Conservation (phyloP, 2,329 filamentous ascomycete genomes). For the Penicillium palitans region DNA sequence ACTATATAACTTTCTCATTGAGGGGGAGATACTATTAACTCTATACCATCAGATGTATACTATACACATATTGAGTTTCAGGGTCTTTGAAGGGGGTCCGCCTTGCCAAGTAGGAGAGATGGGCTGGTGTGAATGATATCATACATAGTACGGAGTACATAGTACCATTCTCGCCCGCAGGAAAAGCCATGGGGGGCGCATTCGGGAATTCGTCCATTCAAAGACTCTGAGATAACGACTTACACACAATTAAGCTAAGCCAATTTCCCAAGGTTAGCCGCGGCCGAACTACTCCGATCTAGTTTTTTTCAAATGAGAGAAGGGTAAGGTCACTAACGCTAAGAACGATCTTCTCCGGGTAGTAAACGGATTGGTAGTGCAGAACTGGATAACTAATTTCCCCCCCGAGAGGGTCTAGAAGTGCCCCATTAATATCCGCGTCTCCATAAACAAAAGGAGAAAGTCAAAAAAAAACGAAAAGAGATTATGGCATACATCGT, state of each 20-base stretch:
- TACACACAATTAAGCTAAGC: conserved; percentile 2
- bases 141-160: not conserved
- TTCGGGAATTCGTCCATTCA: conserved; percentile 1
- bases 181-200: not conserved
- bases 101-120: not conserved
- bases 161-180: not conserved
- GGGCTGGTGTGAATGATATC: not conserved
- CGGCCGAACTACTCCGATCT: conserved; percentile 19
- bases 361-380: not conserved
- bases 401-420: not conserved
- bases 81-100: not conserved
- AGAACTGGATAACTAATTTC: not conserved
- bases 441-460: conserved; percentile 1
- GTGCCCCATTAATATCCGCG: conserved; percentile 1
- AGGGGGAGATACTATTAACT: not conserved
- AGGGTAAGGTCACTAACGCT: not conserved
- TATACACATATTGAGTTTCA: not conserved
- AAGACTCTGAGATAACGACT: not conserved
- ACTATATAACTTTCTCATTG: not conserved
- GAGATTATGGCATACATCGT: not conserved
- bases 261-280: conserved; percentile 3
- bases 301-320: not conserved
- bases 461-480: not conserved
- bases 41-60: not conserved
- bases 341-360: not conserved